Evolutionary conservation across 108 stramenopile species (phyloP).

Genomic region (Cyclotella kingstonii): DNA sequence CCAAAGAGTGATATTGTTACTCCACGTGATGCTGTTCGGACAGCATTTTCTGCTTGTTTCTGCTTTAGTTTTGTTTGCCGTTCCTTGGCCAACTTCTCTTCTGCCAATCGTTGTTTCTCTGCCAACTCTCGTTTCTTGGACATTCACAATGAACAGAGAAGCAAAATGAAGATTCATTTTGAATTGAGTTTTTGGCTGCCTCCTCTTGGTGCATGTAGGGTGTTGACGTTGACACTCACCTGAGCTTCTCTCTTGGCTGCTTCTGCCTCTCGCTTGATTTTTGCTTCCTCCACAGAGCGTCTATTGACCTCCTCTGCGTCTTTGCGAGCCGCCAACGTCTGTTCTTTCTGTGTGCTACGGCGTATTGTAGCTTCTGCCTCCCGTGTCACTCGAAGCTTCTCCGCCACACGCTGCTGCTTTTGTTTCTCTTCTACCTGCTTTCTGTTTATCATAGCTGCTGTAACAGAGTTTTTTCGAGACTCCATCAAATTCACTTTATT

Average conservation of each 20-base stretch:
- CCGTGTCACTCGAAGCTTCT: constrained; percentile 15
- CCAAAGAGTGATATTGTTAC: constrained; percentile 37
- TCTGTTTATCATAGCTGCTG: neutral
- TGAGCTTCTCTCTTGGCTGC: no score
- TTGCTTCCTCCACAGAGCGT: constrained; percentile 10
- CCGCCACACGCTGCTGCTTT: constrained; percentile 6
- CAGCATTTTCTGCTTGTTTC: constrained; percentile 22
- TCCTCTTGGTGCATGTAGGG: no score
- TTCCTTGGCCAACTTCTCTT: neutral
- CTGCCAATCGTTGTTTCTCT: constrained; percentile 7
- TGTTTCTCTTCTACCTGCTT: constrained; percentile 1
- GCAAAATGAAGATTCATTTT: no score
- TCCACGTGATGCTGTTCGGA: constrained; percentile 20
- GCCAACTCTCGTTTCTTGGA: constrained; percentile 17
- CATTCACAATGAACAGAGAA: no score
- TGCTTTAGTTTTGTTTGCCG: neutral
- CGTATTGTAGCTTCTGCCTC: neutral
- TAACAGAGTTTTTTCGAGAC: neutral
- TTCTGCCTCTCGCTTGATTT: constrained; percentile 6
- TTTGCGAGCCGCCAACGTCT: no score
- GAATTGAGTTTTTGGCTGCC: no score
- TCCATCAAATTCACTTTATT: constrained; percentile 23
- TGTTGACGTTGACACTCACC: no score
- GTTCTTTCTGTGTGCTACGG: no score
- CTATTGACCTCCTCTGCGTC: constrained; percentile 14